Evolutionary conservation across 2,329 filamentous ascomycete genomes (phyloP), one percentile per base, ranked within the genome.

Genomic region (Teratosphaeria gauchensis): DNA sequence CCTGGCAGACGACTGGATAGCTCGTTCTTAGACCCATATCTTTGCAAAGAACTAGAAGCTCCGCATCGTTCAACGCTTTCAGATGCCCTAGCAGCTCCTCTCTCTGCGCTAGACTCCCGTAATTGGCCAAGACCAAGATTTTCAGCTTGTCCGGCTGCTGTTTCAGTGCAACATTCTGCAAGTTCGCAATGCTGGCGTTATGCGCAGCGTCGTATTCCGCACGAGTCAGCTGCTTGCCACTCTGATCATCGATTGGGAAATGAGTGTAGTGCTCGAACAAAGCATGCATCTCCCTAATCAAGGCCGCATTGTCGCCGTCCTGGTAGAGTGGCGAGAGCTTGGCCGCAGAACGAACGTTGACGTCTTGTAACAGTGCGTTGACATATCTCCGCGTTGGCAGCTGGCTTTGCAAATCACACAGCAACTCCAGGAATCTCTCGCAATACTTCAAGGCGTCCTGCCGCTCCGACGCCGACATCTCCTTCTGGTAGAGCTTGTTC

Each of bases 331-430:
- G 87, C 1, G 92, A 96, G 19, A 95, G 76, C 54, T 82, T 83
- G 66, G 96, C 84, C 9, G 88, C 83, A 0, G 92, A 79, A 31
- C 96, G 75, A 24, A 95, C 74, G 70, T 97, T 91, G 53, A 97
- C 77, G 70, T 99, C 92, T 66, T 88, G 86, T 14, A 97, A 74
- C 51, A 99, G 77, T 1, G 89, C 86, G 72, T 96, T 96, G 70
- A 95, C 89, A 71, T 97, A 97, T 73, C 94, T 85, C 66, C 94
- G 82, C 3, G 95, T 99, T 0, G 94, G 94, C 54, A 97, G 78
- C 72, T 99, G 94, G 68, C 92, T 96, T 72, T 95, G 85, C 21
- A 99, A 77, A 71, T 99, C 94, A 8, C 88, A 87, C 54, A 99
- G 78, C 56, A 99, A 87, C 73, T 99, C 94, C 56, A 94, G 75